Base-by-base conservation (phyloP, 768 basidiomycete species). In the Dioszegia crocea region DNA sequence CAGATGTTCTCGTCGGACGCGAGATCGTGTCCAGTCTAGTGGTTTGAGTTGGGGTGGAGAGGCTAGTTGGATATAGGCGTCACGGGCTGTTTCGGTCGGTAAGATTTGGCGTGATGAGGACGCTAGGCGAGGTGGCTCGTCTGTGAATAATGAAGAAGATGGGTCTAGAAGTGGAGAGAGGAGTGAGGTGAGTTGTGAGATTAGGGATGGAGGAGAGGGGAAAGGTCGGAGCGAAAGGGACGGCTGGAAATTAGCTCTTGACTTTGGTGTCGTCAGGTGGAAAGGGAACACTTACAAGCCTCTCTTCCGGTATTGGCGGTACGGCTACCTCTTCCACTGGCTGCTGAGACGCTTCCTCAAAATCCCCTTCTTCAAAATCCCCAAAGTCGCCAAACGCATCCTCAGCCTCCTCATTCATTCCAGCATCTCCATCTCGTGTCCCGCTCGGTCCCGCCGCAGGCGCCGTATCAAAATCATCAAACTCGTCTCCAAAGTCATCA, bases 21-120 rank as follows among this genome's bases (percentile, higher is more conserved):
- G 84, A 57, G 91, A 94, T 46, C 91, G 86, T 50, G 86, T 92
- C 93, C 93, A 97, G 67, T 89, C 93, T 53, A 91, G 86, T n/a
- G 89, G 86, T 73, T 87, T 86, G 10, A 86, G 83, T 31, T 88
- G 86, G 1, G 87, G 85, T 0, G 86, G 82, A 63, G 86, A 82
- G 11, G 80, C 80, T 38, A 89, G 73, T 17, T 93, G 81, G 59
- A 82, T 84, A 77, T 91, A 90, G 53, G 91, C 77, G 61, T 86
- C 83, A 47, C 91, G 91, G 76, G 92, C 94, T 70, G 30, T 31
- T 19, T 39, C 53, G 62, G 51, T 39, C 6, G 51, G 51, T 39
- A 53, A 26, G 51, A 53, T 53, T 23, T 53, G 51, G 39, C 51
- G 51, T 14, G 51, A 53, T 29, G 51, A 53, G 24, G 51, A 53